A percentile compares a stretch with the other conserved stretches of the same genome.
Evolutionary conservation across 371 early-diverging fungal species (phyloP).

Genomic region (Mucor piriformis): DNA sequence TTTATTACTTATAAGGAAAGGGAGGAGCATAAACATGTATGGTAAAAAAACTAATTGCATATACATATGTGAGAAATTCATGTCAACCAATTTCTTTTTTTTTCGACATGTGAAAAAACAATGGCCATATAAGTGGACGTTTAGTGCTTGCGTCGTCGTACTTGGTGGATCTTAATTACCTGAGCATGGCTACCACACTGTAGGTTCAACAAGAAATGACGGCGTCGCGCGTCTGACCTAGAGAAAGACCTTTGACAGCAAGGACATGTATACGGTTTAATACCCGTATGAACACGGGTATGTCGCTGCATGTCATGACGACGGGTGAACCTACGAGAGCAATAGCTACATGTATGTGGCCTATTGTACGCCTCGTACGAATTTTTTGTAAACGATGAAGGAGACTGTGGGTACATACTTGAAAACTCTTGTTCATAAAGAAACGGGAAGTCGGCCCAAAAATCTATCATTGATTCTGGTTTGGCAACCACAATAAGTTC

Average conservation of each 20-base stretch:
- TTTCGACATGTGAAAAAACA: too few species aligned
- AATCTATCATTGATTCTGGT: background rate
- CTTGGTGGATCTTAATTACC: slow-evolving; percentile 7
- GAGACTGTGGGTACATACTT: background rate
- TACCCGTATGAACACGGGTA: slow-evolving; percentile 53
- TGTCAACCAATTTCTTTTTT: background rate
- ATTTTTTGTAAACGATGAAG: too few species aligned
- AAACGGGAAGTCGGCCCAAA: slow-evolving; percentile 6
- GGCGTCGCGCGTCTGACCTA: slow-evolving; percentile 59
- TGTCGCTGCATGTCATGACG: slow-evolving; percentile 37
- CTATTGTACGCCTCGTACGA: background rate
- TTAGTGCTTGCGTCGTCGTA: background rate
- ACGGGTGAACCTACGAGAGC: slow-evolving; percentile 32
- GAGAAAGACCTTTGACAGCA: slow-evolving; percentile 58
- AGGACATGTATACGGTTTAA: slow-evolving; percentile 55
- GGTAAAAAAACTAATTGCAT: background rate
- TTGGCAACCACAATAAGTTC: slow-evolving; percentile 1
- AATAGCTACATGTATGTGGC: slow-evolving; percentile 22
- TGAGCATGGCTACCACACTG: slow-evolving; percentile 3
- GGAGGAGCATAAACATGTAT: too few species aligned
- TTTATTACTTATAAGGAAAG: background rate
- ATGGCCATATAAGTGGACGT: too few species aligned
- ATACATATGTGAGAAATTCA: background rate
- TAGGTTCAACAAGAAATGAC: slow-evolving; percentile 45
- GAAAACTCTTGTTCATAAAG: background rate